These are phyloP conservation scores for Pythium pyrilobum DNA, from an alignment of 352 stramenopile species.

Conservation along the genomic window DNA sequence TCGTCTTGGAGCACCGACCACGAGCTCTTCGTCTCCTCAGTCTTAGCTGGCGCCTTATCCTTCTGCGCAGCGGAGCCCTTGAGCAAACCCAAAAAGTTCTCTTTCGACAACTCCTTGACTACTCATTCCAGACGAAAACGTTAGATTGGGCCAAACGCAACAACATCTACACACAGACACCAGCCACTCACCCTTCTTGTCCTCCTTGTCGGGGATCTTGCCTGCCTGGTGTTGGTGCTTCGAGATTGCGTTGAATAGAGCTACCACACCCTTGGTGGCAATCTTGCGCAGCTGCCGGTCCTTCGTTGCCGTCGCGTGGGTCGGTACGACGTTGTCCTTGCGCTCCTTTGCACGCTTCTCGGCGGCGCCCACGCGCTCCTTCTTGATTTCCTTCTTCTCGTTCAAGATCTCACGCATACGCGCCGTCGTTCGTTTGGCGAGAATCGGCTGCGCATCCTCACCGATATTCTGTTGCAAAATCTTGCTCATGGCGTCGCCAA, in stretches of 20 bases:
- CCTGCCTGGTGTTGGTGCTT: slow-evolving; percentile 79
- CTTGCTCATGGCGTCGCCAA: slow-evolving; percentile 86
- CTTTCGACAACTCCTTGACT: slow-evolving; percentile 84
- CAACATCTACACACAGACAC: not conserved
- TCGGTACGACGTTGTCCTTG: slow-evolving; percentile 70
- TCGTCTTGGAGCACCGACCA: slow-evolving; percentile 84
- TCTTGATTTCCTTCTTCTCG: slow-evolving; percentile 72
- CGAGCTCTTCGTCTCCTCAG: slow-evolving; percentile 36
- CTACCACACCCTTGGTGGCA: slow-evolving; percentile 81
- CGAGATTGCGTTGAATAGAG: slow-evolving; percentile 81
- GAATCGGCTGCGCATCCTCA: slow-evolving; percentile 63
- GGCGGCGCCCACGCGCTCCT: slow-evolving; percentile 51
- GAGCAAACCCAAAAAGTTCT: slow-evolving; percentile 75
- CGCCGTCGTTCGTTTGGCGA: slow-evolving; percentile 77
- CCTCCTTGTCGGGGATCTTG: slow-evolving; percentile 49
- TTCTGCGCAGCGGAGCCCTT: slow-evolving; percentile 43
- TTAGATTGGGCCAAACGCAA: not conserved
- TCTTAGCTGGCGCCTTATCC: slow-evolving; percentile 20
- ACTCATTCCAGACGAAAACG: not conserved
- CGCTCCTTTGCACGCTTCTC: slow-evolving; percentile 73
- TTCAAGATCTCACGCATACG: slow-evolving; percentile 79
- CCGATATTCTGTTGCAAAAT: slow-evolving; percentile 72
- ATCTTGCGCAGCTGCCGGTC: slow-evolving; percentile 75
- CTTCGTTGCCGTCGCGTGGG: slow-evolving; percentile 47
- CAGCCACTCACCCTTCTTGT: slow-evolving; percentile 51